Evolutionary conservation across 768 basidiomycete genomes (phyloP), one percentile per base, ranked within the genome.

Genomic region (Pleurotus tuber-regium): DNA sequence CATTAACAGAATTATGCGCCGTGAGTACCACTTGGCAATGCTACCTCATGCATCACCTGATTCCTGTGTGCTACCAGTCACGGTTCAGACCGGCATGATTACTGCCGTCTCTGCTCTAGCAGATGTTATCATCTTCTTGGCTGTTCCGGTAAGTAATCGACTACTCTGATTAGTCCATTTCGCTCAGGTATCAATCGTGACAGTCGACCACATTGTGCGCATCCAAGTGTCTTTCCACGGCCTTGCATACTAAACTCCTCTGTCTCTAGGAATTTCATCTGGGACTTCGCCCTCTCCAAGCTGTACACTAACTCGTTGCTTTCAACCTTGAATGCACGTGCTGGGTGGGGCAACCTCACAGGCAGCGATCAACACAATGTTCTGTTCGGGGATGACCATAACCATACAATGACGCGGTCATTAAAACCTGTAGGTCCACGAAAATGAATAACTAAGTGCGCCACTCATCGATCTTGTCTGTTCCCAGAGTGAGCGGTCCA

Each of bases 221-320:
- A 19, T 11, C 30, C 10, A 31, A 16, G 12, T 18, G 12, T 19
- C 24, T 21, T 4, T 3, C 40, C 35, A 18, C 19, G 23, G 11
- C 19, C 31, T 25, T 12, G 35, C 51, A n/a, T 28, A 39, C 33
- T 21, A 14, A n/a, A 14, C 16, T 28, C 11, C 5, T 18, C 21
- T 6, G 9, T 4, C 28, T n/a, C 10, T 52, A 52, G 51, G 14
- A 52, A 52, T n/a, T 52, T 52, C 21, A 14, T 52, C 8, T 52
- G 18, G 19, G 51, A 47, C 14, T 30, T 52, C 23, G 10, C 51
- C 14, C 26, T 52, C 12, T 52, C 43, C 18, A 52, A 43, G 51
- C 21, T 52, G 25, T 52, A 52, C 29, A 52, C 41, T 18, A 52
- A 52, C 26, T 52, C 51, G 6, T 25, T 52, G 41, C 14, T 52